Conservation (phyloP, 495 filamentous ascomycete species). For the Tuber microsphaerosporum region DNA sequence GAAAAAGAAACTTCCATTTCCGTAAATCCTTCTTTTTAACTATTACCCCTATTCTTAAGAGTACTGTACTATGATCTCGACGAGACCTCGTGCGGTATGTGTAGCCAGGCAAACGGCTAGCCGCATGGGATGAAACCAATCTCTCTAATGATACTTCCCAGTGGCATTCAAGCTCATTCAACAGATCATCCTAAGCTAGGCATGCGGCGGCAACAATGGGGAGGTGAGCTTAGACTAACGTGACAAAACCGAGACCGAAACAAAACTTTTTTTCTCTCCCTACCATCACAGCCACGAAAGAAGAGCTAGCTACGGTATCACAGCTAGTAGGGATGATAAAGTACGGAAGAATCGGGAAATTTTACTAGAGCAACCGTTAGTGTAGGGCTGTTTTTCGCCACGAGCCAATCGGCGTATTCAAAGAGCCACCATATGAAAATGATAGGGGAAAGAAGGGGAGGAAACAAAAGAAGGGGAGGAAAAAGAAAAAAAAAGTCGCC, state of each 20-base stretch:
- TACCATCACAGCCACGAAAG: background rate
- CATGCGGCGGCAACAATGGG: background rate
- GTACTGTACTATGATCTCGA: constrained; percentile 10
- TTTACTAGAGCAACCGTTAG: background rate
- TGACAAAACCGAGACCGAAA: background rate
- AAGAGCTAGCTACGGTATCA: background rate
- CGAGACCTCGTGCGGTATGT: constrained; percentile 36
- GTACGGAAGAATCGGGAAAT: background rate
- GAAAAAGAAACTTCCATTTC: constrained; percentile 38
- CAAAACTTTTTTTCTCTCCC: background rate
- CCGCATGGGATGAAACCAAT: constrained; percentile 37
- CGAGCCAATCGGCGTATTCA: background rate
- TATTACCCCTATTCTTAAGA: constrained; percentile 14
- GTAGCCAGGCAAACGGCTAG: constrained; percentile 34
- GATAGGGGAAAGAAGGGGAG: constrained; percentile 5
- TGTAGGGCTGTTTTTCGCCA: background rate
- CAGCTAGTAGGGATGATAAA: background rate
- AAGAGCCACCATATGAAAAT: constrained; percentile 11
- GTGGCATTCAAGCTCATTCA: background rate
- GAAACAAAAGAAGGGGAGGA: background rate
- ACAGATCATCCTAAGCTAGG: background rate
- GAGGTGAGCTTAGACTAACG: background rate
- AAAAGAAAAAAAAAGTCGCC: constrained; percentile 4
- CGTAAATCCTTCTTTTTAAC: constrained; percentile 15
- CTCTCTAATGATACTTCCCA: constrained; percentile 11